These are phyloP conservation scores for Leishmania aethiopica DNA, from an alignment of 208 protist species.

Conservation along the genomic window DNA sequence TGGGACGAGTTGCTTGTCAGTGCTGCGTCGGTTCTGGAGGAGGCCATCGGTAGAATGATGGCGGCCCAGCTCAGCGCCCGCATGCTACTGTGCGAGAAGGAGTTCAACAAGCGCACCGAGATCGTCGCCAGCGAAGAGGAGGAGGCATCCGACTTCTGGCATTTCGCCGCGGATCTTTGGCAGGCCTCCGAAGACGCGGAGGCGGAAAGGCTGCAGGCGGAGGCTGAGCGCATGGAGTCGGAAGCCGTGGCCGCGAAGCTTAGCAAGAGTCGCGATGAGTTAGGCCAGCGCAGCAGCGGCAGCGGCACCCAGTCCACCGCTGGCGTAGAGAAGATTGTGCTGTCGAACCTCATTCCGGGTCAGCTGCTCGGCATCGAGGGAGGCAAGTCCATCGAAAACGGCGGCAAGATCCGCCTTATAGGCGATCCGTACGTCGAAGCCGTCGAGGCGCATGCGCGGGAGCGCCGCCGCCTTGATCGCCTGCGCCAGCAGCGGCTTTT, in stretches of 20 bases:
- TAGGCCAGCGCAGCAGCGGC: background rate
- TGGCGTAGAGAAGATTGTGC: background rate
- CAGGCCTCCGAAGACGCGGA: constrained; percentile 14
- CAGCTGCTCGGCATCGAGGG: constrained; percentile 30
- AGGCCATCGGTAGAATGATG: background rate
- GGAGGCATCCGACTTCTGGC: constrained; percentile 17
- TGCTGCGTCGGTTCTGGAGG: background rate
- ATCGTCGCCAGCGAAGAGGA: constrained; percentile 12
- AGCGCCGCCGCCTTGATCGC: constrained; percentile 39
- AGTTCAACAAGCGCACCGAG: constrained; percentile 9
- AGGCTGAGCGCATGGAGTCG: constrained; percentile 7
- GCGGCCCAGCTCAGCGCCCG: background rate
- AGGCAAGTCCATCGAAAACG: constrained; percentile 10
- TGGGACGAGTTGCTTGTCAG: constrained; percentile 4
- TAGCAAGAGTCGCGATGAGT: background rate
- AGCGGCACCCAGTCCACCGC: background rate
- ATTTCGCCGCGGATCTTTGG: constrained; percentile 13
- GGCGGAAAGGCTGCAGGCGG: constrained; percentile 15
- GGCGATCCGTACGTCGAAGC: constrained; percentile 44
- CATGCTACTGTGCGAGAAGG: constrained; percentile 11
- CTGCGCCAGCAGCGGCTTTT: constrained; percentile 22
- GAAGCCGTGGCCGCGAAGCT: background rate
- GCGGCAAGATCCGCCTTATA: constrained; percentile 44
- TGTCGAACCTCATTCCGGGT: constrained; percentile 47
- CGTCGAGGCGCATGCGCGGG: constrained; percentile 42